Conservation (phyloP, 106 monocot genomes). For the Dendrobium chrysotoxum region DNA sequence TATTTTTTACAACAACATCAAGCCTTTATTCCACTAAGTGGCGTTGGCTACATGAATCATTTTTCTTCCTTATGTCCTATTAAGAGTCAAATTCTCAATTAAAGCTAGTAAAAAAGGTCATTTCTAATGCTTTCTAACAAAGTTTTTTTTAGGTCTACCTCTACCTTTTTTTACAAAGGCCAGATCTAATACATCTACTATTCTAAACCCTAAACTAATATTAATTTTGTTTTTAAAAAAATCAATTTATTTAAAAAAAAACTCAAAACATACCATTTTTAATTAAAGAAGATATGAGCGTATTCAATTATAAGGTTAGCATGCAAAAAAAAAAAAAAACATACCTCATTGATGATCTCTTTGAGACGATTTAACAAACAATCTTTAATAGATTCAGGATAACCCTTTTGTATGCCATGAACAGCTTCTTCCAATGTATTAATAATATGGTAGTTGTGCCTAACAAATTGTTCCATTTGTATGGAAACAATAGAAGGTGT, state of each 20-base stretch:
- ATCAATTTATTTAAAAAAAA: too few relatives aligned
- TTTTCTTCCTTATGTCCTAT: too few relatives aligned
- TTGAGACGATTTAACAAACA: slow-evolving; percentile 44
- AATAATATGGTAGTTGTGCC: slow-evolving; percentile 37
- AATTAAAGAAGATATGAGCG: not conserved
- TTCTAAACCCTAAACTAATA: too few relatives aligned
- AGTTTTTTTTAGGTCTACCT: too few relatives aligned
- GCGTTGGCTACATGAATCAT: too few relatives aligned
- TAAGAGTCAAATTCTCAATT: too few relatives aligned
- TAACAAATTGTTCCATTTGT: slow-evolving; percentile 47
- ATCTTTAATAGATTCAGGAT: slow-evolving; percentile 30
- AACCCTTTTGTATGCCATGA: slow-evolving; percentile 9
- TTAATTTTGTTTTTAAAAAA: not conserved
- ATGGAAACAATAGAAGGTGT: slow-evolving; percentile 39
- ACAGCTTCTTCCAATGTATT: slow-evolving; percentile 32
- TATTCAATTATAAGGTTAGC: not conserved
- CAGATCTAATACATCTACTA: too few relatives aligned
- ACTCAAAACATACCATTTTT: not conserved
- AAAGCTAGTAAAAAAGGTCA: too few relatives aligned
- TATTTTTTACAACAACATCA: too few relatives aligned
- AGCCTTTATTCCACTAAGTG: too few relatives aligned
- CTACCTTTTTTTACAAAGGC: too few relatives aligned
- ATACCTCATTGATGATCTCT: slow-evolving; percentile 44
- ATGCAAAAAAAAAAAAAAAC: not conserved
- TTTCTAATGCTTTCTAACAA: too few relatives aligned